Percentiles rank a stretch among this genome's conserved stretches.
Evolutionary conservation across 768 basidiomycete genomes (phyloP).

Genomic region (Amanita pallidorosea): DNA sequence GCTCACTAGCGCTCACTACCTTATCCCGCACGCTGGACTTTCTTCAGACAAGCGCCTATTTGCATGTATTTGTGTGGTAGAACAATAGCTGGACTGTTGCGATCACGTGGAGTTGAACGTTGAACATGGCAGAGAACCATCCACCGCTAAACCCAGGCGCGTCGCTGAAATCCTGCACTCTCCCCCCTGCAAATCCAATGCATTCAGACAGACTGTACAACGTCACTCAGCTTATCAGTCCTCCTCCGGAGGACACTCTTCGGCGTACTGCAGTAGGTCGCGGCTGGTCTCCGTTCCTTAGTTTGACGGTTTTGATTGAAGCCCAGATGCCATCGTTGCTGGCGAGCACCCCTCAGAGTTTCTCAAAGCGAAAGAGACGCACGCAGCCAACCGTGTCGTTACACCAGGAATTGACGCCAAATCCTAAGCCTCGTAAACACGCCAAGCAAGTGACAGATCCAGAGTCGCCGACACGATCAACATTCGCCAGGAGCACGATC

Average conservation of each 20-base stretch:
- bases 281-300: conserved; percentile 6
- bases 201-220: conserved; percentile 12
- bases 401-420: conserved; percentile 36
- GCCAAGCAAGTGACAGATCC: conserved; percentile 12
- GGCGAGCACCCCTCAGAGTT: conserved; percentile 8
- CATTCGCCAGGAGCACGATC: conserved; percentile 6
- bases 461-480: conserved; percentile 16
- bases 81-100: neutral
- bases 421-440: conserved; percentile 53
- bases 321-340: conserved; percentile 12
- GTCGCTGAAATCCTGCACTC: neutral
- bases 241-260: conserved; percentile 51
- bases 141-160: neutral
- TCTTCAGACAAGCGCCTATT: too few relatives aligned
- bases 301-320: conserved; percentile 5
- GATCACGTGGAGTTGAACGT: conserved; percentile 10
- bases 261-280: conserved; percentile 15
- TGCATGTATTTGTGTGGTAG: neutral
- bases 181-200: conserved; percentile 9
- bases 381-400: conserved; percentile 10
- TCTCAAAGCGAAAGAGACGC: conserved; percentile 8
- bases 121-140: conserved; percentile 11
- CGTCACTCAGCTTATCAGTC: conserved; percentile 36
- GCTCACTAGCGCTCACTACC: neutral
- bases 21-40: too few relatives aligned